phyloP scores from a whole-genome alignment of 2,329 filamentous ascomycete genomes.

The Colletotrichum spaethianum region DNA sequence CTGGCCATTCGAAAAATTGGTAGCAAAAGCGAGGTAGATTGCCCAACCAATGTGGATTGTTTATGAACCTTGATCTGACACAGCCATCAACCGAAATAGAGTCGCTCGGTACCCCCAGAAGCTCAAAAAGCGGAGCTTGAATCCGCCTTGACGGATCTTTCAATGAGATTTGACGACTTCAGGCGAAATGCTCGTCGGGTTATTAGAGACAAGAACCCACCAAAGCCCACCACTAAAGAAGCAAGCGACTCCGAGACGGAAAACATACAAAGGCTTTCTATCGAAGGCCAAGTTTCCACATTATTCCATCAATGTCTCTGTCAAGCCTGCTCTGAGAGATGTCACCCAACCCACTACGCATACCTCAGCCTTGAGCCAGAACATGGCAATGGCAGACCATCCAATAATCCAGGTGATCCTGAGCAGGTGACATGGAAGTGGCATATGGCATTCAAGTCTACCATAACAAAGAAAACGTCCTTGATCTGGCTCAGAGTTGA shows the following conservation, averaged over 20 bases:
- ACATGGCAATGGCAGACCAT: background rate
- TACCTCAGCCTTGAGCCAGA: background rate
- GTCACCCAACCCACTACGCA: background rate
- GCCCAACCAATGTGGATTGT: too few relatives aligned
- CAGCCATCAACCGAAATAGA: too few relatives aligned
- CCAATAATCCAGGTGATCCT: background rate
- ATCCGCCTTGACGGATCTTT: too few relatives aligned
- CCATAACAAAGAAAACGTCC: background rate
- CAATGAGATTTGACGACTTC: too few relatives aligned
- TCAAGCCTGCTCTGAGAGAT: background rate
- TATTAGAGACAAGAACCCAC: background rate
- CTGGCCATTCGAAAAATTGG: too few relatives aligned
- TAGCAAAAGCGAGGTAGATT: too few relatives aligned
- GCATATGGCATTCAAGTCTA: background rate
- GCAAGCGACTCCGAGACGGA: background rate
- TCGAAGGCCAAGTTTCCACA: background rate
- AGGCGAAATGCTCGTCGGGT: too few relatives aligned
- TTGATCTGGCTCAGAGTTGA: background rate
- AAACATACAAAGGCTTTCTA: background rate
- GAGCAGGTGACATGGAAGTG: background rate
- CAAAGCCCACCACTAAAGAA: background rate
- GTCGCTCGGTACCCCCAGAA: too few relatives aligned
- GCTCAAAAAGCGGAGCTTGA: too few relatives aligned
- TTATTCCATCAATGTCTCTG: background rate
- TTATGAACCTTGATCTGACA: too few relatives aligned